phyloP scores from a whole-genome alignment of 192 early-diverging fungal genomes.

The Gorgonomyces haynaldii region DNA sequence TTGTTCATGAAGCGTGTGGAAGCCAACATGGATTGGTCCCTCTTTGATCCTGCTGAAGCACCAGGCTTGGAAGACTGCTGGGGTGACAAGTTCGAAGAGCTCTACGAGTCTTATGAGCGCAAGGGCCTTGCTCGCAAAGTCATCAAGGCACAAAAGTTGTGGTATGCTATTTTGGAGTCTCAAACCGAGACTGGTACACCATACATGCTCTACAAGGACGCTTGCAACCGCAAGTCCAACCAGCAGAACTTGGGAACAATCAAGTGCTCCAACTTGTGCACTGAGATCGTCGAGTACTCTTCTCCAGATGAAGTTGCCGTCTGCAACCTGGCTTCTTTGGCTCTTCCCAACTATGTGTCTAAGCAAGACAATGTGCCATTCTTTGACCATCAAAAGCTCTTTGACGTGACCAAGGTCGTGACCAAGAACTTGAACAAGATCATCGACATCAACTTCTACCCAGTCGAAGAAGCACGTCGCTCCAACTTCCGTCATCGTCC shows the following conservation, averaged over 20 bases:
- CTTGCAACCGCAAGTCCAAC: slow-evolving; percentile 98
- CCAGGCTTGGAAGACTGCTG: slow-evolving; percentile 82
- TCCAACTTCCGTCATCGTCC: slow-evolving; percentile 94
- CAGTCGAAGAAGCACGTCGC: slow-evolving; percentile 70
- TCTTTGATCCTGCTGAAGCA: slow-evolving; percentile 92
- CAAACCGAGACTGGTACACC: slow-evolving; percentile 97
- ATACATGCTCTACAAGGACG: slow-evolving; percentile 99
- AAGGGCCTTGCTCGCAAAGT: slow-evolving; percentile 74
- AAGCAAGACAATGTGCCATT: slow-evolving; percentile 34
- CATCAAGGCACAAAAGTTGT: slow-evolving; percentile 96
- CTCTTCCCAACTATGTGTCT: slow-evolving; percentile 75
- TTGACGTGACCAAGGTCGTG: slow-evolving; percentile 75
- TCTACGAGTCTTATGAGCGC: slow-evolving; percentile 76
- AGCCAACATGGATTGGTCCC: slow-evolving; percentile 80
- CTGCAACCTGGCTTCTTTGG: slow-evolving; percentile 92
- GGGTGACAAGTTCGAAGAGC: slow-evolving; percentile 82
- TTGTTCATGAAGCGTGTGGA: slow-evolving; percentile 98
- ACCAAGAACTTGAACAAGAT: slow-evolving; percentile 91
- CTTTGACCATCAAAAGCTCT: slow-evolving; percentile 80
- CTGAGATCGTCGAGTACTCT: slow-evolving; percentile 96
- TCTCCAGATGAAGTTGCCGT: slow-evolving; percentile 92
- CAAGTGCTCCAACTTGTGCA: slow-evolving; percentile 97
- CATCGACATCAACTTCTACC: slow-evolving; percentile 96
- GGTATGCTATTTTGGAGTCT: slow-evolving; percentile 90
- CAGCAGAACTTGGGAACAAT: slow-evolving; percentile 99